These are phyloP conservation scores for Cyclotella kingstonii DNA, from an alignment of 108 stramenopile genomes.

Conservation along the genomic window DNA sequence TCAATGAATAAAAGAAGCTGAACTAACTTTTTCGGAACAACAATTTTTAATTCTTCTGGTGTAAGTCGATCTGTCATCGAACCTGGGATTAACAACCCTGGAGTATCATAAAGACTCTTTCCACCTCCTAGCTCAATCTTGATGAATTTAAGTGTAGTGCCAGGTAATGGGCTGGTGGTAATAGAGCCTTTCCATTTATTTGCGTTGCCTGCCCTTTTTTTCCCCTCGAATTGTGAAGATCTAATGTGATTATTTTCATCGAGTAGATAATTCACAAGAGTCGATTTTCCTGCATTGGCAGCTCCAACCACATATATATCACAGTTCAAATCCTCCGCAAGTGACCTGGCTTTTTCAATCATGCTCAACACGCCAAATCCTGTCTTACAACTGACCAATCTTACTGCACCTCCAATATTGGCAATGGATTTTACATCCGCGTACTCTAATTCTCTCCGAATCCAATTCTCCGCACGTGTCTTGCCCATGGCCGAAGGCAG, in stretches of 20 bases:
- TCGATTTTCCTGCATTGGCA: constrained; percentile 89
- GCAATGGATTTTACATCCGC: constrained; percentile 78
- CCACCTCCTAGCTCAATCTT: constrained; percentile 81
- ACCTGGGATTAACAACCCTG: constrained; percentile 84
- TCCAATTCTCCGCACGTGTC: constrained; percentile 82
- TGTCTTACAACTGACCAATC: constrained; percentile 83
- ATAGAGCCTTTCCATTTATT: constrained; percentile 76
- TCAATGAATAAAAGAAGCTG: neutral
- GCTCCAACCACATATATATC: constrained; percentile 90
- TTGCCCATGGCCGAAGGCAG: constrained; percentile 82
- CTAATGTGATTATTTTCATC: constrained; percentile 46
- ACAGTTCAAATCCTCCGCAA: constrained; percentile 76
- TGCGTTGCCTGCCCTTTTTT: constrained; percentile 67
- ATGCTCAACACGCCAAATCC: constrained; percentile 73
- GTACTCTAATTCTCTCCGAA: constrained; percentile 86
- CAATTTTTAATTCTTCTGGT: constrained; percentile 83
- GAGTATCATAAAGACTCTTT: constrained; percentile 74
- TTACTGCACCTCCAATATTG: constrained; percentile 84
- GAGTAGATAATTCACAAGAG: constrained; percentile 79
- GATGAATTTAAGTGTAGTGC: constrained; percentile 88
- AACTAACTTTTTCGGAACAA: constrained; percentile 87
- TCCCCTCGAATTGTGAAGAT: constrained; percentile 36
- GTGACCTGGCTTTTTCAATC: constrained; percentile 70
- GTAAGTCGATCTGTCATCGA: constrained; percentile 84
- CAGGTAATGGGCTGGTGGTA: constrained; percentile 82